These are phyloP conservation scores for Punctularia strigosozonata DNA, from an alignment of 768 basidiomycete genomes.

Conservation along the genomic window DNA sequence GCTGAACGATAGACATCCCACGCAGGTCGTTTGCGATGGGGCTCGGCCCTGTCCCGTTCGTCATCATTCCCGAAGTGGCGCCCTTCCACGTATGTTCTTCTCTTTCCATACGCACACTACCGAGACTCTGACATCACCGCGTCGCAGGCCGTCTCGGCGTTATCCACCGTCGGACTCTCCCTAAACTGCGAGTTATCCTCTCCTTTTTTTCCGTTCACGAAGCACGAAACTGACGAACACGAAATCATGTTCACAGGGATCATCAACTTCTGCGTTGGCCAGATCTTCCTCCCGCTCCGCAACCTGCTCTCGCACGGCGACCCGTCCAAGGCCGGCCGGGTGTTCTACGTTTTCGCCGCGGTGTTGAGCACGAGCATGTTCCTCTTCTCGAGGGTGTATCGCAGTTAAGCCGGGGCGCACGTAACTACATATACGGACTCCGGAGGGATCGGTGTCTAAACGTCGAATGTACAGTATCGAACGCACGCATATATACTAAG, in stretches of 20 bases:
- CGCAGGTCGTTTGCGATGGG: slow-evolving; percentile 78
- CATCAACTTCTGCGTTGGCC: slow-evolving; percentile 73
- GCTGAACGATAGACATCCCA: slow-evolving; percentile 1
- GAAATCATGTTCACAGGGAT: slow-evolving; percentile 49
- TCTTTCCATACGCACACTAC: neutral
- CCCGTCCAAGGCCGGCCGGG: slow-evolving; percentile 60
- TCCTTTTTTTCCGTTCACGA: neutral
- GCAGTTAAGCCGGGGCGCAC: too few relatives aligned
- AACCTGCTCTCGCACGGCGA: slow-evolving; percentile 56
- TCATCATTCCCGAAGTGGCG: slow-evolving; percentile 85
- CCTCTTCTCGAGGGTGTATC: slow-evolving; percentile 17
- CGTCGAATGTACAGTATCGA: too few relatives aligned
- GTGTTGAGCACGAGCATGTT: slow-evolving; percentile 28
- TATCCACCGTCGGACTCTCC: slow-evolving; percentile 66
- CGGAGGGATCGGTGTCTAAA: too few relatives aligned
- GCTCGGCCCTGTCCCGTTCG: slow-evolving; percentile 86
- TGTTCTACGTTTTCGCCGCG: slow-evolving; percentile 77
- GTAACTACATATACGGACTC: too few relatives aligned
- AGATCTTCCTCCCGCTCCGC: slow-evolving; percentile 77
- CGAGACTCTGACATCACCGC: neutral
- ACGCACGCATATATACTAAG: too few relatives aligned
- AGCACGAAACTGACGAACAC: slow-evolving; percentile 3
- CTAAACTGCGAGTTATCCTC: slow-evolving; percentile 42
- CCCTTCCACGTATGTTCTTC: slow-evolving; percentile 52
- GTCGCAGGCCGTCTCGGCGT: slow-evolving; percentile 64